Evolutionary conservation across 2,329 filamentous ascomycete genomes (phyloP), one percentile per base, ranked within the genome.

Genomic region (Colletotrichum sp.): DNA sequence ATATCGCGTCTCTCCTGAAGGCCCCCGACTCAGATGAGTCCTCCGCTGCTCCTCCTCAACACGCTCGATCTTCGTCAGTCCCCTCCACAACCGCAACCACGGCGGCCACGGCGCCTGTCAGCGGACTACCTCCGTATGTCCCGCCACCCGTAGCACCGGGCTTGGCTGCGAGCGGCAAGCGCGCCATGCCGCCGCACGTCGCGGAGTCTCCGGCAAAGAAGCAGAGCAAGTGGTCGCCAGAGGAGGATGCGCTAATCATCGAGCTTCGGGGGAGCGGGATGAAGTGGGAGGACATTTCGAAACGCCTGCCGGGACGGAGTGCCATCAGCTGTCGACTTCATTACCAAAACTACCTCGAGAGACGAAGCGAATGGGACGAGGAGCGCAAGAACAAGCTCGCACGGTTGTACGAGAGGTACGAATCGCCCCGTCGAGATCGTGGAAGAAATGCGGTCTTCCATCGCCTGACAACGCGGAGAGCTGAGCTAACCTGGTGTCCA

Each of bases 221-320:
- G 86, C 96, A 98, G 85, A 98, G 95, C 83, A 99, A 99, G 85
- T 99, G 97, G 97, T 98, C 95, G 7, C 90, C 94, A 1, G 95
- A 98, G 77, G 96, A 99, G 84, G 96, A 99, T 84, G 92, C 94
- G n/a, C 88, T 97, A 65, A 98, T 98, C 80, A 98, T 98, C 81
- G 95, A 98, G 84, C 91, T 99, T 77, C 92, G 96, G 74, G 95
- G 95, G 48, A 93, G 93, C 80, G 95, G 95, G 10, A 98, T 98
- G 95, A 99, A 99, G 83, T 99, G 96, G 97, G 96, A 99, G 83
- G 96, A 99, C 84, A 98, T 99, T 81, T 98, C 95, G 77, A 98
- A 96, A 87, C 92, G 94, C 71, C 88, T 99, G 66, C 96, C 96
- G 4, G 96, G 96, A 77, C 92, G 97, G 80, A 98, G 96, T 85